A percentile compares a stretch with the other conserved stretches of the same genome.
Evolutionary conservation across 768 basidiomycete genomes (phyloP).

Genomic region (Agrocybe pediades): DNA sequence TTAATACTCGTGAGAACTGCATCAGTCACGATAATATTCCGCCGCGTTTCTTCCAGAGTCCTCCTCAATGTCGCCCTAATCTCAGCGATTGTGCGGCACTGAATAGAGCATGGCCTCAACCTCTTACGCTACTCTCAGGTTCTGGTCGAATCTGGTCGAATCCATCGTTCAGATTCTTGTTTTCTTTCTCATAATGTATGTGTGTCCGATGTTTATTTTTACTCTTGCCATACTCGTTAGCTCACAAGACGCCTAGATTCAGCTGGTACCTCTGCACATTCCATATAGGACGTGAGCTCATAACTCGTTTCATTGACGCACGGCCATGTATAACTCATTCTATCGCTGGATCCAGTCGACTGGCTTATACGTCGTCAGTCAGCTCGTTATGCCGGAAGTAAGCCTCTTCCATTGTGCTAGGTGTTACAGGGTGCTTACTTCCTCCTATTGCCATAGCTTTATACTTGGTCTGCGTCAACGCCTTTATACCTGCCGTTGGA

Average conservation of each 20-base stretch:
- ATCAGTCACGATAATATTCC: no score
- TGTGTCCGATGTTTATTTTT: background rate
- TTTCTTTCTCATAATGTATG: conserved; percentile 27
- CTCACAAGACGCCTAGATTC: conserved; percentile 25
- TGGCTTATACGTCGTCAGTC: conserved; percentile 29
- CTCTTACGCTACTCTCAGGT: no score
- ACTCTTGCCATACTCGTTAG: background rate
- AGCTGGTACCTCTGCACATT: conserved; percentile 35
- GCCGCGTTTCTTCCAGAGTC: no score
- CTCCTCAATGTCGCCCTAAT: no score
- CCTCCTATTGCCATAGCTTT: conserved; percentile 18
- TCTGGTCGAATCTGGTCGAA: conserved; percentile 8
- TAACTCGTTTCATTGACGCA: conserved; percentile 13
- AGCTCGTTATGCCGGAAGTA: conserved; percentile 24
- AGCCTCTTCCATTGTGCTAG: background rate
- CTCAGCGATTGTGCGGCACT: no score
- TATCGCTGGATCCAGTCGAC: conserved; percentile 19
- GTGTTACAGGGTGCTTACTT: background rate
- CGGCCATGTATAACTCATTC: background rate
- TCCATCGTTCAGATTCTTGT: conserved; percentile 23
- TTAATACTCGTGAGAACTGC: no score
- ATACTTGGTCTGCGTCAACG: conserved; percentile 30
- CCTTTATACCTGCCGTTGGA: conserved; percentile 25
- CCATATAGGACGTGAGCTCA: conserved; percentile 32
- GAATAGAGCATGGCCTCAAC: no score